These are phyloP conservation scores for Leonotis leonurus DNA, from an alignment of 257 asterid species.

Conservation along the genomic window DNA sequence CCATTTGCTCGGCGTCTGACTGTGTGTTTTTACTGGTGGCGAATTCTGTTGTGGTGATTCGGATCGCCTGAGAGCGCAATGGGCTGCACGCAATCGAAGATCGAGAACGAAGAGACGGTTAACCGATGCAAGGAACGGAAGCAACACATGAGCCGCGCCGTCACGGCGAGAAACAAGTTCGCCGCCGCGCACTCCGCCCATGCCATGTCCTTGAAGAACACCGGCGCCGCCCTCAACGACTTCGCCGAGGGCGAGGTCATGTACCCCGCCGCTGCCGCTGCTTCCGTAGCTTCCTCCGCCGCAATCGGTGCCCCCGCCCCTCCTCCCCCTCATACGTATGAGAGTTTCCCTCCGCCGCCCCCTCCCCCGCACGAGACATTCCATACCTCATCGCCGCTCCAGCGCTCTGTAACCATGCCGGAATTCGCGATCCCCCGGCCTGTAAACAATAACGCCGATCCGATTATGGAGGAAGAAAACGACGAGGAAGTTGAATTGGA, in stretches of 20 bases:
- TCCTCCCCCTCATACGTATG: slow-evolving; percentile 41
- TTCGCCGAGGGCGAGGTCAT: slow-evolving; percentile 72
- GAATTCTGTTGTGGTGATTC: neutral
- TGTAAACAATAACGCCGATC: slow-evolving; percentile 38
- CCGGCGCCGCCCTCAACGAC: slow-evolving; percentile 93
- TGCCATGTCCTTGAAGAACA: slow-evolving; percentile 72
- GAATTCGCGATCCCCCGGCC: slow-evolving; percentile 48
- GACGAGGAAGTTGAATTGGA: slow-evolving; percentile 56
- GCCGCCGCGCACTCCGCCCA: slow-evolving; percentile 89
- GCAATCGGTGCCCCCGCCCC: slow-evolving; percentile 20
- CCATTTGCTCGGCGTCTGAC: no score
- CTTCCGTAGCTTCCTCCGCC: slow-evolving; percentile 16
- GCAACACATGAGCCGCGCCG: slow-evolving; percentile 73
- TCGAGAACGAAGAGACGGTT: slow-evolving; percentile 86
- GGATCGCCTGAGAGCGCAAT: slow-evolving; percentile 20
- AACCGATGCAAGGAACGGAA: slow-evolving; percentile 79
- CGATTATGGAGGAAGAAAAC: slow-evolving; percentile 66
- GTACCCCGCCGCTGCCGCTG: slow-evolving; percentile 13
- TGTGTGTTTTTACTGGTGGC: no score
- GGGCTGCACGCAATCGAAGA: slow-evolving; percentile 88
- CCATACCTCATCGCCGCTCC: slow-evolving; percentile 44
- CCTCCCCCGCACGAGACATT: slow-evolving; percentile 45
- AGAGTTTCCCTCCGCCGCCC: slow-evolving; percentile 61
- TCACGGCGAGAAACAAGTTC: slow-evolving; percentile 73
- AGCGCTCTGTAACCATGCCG: slow-evolving; percentile 82